Base-by-base conservation (phyloP, 176 grass and related monocot genomes). In the Cenchrus americanus region DNA sequence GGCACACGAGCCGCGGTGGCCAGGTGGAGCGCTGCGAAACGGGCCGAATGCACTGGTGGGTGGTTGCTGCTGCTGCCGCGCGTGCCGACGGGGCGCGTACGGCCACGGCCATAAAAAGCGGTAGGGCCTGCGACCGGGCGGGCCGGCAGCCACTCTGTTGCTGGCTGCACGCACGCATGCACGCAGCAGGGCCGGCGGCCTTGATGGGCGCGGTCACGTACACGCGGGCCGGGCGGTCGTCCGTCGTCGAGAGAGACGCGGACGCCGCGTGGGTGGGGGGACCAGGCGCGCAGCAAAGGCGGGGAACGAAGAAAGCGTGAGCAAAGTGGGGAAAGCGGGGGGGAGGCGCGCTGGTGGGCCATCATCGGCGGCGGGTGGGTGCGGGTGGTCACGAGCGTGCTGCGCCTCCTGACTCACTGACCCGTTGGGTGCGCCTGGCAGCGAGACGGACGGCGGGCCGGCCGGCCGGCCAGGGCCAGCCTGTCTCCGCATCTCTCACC, bases 1-100 rank as follows among this genome's bases (percentile, higher is more conserved):
- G 27, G 27, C 27, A 30, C 27, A 87, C 91, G 34, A 68, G 84
- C 76, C 40, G 3, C 32, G 8, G 24, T 10, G 26, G 22, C n/a
- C 77, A 62, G 19, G 44, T 69, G 23, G 27, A 58, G 55, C 55
- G 55, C 55, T n/a, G n/a, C 19, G 19, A 58, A 3, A 58, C 55
- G 55, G 55, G 55, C 55, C 15, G 51, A 6, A 1, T 18, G 14
- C n/a, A n/a, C n/a, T n/a, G n/a, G n/a, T n/a, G n/a, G n/a, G n/a
- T n/a, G 4, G 12, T 17, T 2, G 14, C 4, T 53, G 42, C 14
- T 17, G 1, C 1, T 58, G 55, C 1, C 55, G 19, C 55, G 55
- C 9, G 58, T 11, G 8, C 24, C 61, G 61, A 14, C 61, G 61
- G 61, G 1, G 61, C 24, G 13, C 61, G 61, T 63, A 63, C 61